These are phyloP conservation scores for Talaromyces stipitatus DNA, from an alignment of 495 filamentous ascomycete species.

Conservation along the genomic window DNA sequence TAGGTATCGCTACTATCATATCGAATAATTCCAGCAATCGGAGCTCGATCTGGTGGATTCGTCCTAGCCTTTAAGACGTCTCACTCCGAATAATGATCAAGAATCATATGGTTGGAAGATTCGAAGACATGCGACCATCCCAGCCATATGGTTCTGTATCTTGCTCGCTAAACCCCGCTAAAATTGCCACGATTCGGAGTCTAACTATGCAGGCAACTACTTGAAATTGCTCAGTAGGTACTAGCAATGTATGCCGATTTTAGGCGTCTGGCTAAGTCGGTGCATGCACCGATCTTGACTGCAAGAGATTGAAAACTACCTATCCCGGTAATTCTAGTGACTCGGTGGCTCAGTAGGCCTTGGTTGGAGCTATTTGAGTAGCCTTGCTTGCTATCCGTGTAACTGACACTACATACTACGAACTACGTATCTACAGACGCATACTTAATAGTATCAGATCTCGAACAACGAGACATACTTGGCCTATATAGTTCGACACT, in stretches of 20 bases:
- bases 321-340: background rate
- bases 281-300: background rate
- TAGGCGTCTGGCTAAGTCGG: background rate
- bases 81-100: background rate
- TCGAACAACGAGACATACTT: background rate
- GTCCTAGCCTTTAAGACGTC: background rate
- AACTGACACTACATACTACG: background rate
- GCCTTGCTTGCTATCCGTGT: slow-evolving; percentile 1
- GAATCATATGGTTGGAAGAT: background rate
- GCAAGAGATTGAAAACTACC: background rate
- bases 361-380: background rate
- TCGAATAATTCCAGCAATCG: background rate
- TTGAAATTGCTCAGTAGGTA: background rate
- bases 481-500: background rate
- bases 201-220: background rate
- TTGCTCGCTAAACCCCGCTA: background rate
- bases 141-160: background rate
- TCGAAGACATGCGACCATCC: background rate
- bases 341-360: background rate
- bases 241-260: background rate
- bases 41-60: background rate
- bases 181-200: slow-evolving; percentile 1
- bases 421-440: background rate
- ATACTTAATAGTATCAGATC: background rate
- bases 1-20: background rate